These are phyloP conservation scores for Clarireedia paspali DNA, from an alignment of 2,329 filamentous ascomycete genomes.

Conservation along the genomic window DNA sequence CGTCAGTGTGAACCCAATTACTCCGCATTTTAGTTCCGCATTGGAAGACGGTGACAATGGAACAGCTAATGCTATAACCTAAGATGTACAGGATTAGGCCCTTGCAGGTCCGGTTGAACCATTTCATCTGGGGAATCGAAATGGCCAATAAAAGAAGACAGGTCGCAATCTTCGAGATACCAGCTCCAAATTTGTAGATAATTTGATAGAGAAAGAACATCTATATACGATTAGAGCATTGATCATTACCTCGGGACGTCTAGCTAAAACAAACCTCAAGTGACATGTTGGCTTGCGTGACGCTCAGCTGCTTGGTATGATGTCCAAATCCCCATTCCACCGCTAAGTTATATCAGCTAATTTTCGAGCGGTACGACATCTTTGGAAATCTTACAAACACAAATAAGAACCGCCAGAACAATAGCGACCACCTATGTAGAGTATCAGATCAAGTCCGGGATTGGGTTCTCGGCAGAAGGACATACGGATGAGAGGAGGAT, in stretches of 20 bases:
- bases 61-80: conserved; percentile 3
- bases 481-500: conserved; percentile 10
- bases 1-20: conserved; percentile 9
- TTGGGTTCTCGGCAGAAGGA: neutral
- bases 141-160: conserved; percentile 13
- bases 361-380: neutral
- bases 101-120: conserved; percentile 10
- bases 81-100: conserved; percentile 11
- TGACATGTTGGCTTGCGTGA: neutral
- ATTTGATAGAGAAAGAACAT: conserved; percentile 16
- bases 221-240: conserved; percentile 7
- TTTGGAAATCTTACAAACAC: neutral
- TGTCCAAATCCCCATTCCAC: conserved; percentile 1
- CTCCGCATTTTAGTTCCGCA: conserved; percentile 10
- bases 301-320: neutral
- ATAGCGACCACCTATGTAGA: neutral
- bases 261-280: neutral
- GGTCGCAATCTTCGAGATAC: conserved; percentile 13
- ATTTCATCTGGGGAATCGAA: conserved; percentile 10
- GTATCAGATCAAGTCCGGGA: neutral
- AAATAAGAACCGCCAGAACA: neutral
- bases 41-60: conserved; percentile 13
- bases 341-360: neutral
- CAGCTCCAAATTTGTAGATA: conserved; percentile 12
- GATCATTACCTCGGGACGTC: neutral